These are phyloP conservation scores for Ananas comosus DNA, from an alignment of 176 grass and related monocot genomes.

Conservation along the genomic window DNA sequence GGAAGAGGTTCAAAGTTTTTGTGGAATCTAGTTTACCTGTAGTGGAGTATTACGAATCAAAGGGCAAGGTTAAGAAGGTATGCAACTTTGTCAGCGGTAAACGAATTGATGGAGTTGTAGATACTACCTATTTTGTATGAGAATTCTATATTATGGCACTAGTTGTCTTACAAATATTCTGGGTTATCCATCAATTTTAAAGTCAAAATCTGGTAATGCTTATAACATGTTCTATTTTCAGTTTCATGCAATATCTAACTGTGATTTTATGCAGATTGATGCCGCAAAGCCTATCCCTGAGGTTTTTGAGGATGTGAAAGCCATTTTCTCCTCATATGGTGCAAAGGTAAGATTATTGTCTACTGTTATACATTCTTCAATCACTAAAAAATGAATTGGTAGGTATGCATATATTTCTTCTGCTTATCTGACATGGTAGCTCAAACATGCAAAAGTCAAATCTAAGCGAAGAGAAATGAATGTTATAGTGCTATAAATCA, in stretches of 20 bases:
- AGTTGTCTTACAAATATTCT: no score
- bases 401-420: neutral
- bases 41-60: conserved; percentile 53
- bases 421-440: neutral
- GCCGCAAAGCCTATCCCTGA: conserved; percentile 77
- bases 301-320: conserved; percentile 75
- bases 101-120: neutral
- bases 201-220: no score
- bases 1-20: conserved; percentile 86
- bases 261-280: conserved; percentile 40
- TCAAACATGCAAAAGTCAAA: no score
- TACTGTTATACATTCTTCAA: neutral
- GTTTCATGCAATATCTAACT: neutral
- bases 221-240: neutral
- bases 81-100: neutral
- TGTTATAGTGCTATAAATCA: no score
- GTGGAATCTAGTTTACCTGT: conserved; percentile 91
- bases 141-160: no score
- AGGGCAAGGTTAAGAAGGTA: conserved; percentile 81
- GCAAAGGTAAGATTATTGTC: conserved; percentile 37
- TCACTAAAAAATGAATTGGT: neutral
- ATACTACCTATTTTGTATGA: no score
- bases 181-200: no score
- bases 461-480: no score
- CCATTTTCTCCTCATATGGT: conserved; percentile 53